Conservation (phyloP, 192 early-diverging fungal species). For the Phlyctochytrium bullatum region DNA sequence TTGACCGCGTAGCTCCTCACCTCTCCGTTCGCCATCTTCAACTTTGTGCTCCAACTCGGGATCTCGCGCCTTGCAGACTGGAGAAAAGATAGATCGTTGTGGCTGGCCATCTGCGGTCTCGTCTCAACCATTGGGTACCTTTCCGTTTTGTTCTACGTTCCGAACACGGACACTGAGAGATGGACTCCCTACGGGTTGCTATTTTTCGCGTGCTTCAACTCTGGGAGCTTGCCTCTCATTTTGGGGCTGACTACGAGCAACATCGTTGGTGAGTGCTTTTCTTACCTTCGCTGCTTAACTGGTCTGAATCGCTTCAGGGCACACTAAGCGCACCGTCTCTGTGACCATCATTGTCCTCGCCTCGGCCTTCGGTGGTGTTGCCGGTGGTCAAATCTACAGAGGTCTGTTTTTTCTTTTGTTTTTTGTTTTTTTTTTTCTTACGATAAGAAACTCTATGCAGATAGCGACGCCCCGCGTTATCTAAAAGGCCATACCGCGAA, state of each 20-base stretch:
- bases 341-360: slow-evolving; percentile 27
- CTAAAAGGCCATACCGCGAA: not conserved
- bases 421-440: no score
- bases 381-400: not conserved
- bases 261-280: no score
- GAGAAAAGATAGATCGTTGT: slow-evolving; percentile 14
- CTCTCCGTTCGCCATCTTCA: slow-evolving; percentile 17
- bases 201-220: not conserved
- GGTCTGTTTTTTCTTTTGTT: no score
- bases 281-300: no score
- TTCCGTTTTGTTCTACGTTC: not conserved
- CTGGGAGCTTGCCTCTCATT: not conserved
- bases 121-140: not conserved
- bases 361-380: slow-evolving; percentile 20
- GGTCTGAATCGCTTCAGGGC: no score
- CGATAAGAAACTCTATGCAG: no score
- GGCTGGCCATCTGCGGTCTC: not conserved
- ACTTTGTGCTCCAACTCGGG: slow-evolving; percentile 16
- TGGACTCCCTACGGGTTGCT: not conserved
- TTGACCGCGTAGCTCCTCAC: slow-evolving; percentile 22
- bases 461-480: not conserved
- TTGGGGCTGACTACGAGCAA: not conserved
- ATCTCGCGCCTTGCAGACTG: slow-evolving; percentile 18
- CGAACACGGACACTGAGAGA: not conserved
- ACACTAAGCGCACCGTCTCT: slow-evolving; percentile 22